phyloP scores from a whole-genome alignment of 129 eudicot species.

The Oenanthe sinensis region DNA sequence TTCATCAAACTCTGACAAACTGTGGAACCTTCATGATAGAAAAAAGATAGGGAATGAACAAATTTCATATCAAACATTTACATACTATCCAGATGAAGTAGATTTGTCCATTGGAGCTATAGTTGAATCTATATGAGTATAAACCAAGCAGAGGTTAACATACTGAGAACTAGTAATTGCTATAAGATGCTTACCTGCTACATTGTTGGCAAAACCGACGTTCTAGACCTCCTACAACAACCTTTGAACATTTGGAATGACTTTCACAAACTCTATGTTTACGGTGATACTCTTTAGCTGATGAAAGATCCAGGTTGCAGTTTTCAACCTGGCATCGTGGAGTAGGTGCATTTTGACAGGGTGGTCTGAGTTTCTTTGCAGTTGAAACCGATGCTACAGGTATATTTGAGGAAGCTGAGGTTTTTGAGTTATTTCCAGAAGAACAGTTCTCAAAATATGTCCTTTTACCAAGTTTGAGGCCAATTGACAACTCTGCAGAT shows the following conservation, averaged over 20 bases:
- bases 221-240: conserved; percentile 61
- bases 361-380: conserved; percentile 47
- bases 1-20: conserved; percentile 72
- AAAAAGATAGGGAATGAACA: background rate
- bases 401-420: conserved; percentile 22
- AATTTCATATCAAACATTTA: background rate
- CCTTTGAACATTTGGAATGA: conserved; percentile 76
- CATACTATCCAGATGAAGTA: background rate
- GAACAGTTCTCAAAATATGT: conserved; percentile 63
- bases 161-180: background rate
- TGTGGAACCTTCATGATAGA: conserved; percentile 53
- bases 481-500: conserved; percentile 56
- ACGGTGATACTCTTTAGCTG: conserved; percentile 80
- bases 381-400: conserved; percentile 37
- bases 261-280: conserved; percentile 84
- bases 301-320: conserved; percentile 79
- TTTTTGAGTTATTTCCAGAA: conserved; percentile 28
- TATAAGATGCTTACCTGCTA: conserved; percentile 58
- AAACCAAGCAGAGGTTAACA: background rate
- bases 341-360: conserved; percentile 27
- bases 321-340: conserved; percentile 82
- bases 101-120: too few species aligned
- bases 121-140: background rate
- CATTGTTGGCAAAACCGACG: conserved; percentile 99
- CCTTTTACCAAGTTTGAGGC: conserved; percentile 74